These are phyloP conservation scores for Penicillium desertorum DNA, from an alignment of 495 filamentous ascomycete genomes.

Conservation along the genomic window DNA sequence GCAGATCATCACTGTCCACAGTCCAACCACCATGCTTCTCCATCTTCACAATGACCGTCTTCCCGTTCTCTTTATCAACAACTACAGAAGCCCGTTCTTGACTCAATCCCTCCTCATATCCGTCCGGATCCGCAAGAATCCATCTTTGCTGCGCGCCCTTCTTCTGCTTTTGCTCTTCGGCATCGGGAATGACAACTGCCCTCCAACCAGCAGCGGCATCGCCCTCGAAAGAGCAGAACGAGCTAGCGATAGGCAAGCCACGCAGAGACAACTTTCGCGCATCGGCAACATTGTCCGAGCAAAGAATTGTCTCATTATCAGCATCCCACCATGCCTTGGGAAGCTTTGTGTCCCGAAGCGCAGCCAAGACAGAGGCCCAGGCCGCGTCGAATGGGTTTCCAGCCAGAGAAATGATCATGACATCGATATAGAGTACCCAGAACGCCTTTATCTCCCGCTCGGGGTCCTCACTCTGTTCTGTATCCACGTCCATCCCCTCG, in stretches of 20 bases:
- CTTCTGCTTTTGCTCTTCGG: constrained; percentile 37
- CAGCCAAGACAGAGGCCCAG: constrained; percentile 80
- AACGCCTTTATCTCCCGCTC: constrained; percentile 69
- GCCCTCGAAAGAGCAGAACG: constrained; percentile 71
- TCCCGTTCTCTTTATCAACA: constrained; percentile 61
- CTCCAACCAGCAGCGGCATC: constrained; percentile 51
- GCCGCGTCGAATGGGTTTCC: constrained; percentile 88
- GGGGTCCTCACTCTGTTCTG: constrained; percentile 14
- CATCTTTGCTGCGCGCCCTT: constrained; percentile 56
- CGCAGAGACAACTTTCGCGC: constrained; percentile 53
- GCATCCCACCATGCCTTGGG: constrained; percentile 83
- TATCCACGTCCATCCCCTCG: constrained; percentile 47
- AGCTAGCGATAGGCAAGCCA: constrained; percentile 67
- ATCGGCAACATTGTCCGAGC: constrained; percentile 56
- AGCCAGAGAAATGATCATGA: constrained; percentile 85
- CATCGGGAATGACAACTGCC: constrained; percentile 40
- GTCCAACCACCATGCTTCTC: constrained; percentile 80
- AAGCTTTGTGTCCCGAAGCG: constrained; percentile 75
- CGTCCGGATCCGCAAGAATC: constrained; percentile 85
- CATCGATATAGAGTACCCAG: constrained; percentile 91
- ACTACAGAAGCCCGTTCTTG: constrained; percentile 71
- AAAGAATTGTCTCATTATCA: constrained; percentile 75
- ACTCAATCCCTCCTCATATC: constrained; percentile 81
- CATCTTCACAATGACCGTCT: constrained; percentile 62
- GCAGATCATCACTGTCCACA: constrained; percentile 56